Conservation (phyloP, 1,284 basidiomycete species). For the Ustilago loliicola region DNA sequence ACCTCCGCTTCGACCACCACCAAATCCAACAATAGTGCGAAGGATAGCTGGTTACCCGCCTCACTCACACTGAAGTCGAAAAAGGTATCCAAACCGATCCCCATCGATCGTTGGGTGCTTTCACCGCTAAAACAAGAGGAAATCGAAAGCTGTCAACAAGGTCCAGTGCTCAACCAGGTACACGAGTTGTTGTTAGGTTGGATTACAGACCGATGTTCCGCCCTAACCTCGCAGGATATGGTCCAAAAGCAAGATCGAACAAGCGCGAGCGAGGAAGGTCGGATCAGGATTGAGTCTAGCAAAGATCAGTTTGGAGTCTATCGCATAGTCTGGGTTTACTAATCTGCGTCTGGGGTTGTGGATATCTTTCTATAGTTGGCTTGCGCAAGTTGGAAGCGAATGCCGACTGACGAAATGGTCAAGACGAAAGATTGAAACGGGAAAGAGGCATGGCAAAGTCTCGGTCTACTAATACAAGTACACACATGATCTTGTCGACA, state of each 20-base stretch:
- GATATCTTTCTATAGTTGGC: too few species aligned
- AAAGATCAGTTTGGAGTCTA: conserved; percentile 41
- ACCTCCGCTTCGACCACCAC: background rate
- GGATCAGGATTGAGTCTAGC: background rate
- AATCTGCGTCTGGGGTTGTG: too few species aligned
- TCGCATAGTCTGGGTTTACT: conserved; percentile 40
- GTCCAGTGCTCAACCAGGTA: conserved; percentile 8
- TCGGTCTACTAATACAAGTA: too few species aligned
- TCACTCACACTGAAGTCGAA: background rate
- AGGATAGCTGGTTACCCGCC: conserved; percentile 5
- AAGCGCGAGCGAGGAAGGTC: too few species aligned
- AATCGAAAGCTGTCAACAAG: conserved; percentile 23
- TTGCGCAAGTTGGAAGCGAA: too few species aligned
- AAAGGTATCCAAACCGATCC: conserved; percentile 7
- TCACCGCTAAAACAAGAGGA: conserved; percentile 13
- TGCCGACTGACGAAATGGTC: background rate
- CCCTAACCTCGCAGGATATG: background rate
- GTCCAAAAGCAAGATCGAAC: background rate
- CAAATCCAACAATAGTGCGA: background rate
- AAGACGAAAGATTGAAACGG: too few species aligned
- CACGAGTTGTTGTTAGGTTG: conserved; percentile 7
- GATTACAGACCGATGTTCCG: conserved; percentile 11
- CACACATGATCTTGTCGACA: too few species aligned
- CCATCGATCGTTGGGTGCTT: conserved; percentile 38
- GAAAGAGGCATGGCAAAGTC: too few species aligned